A percentile compares a stretch with the other conserved stretches of the same genome.
phyloP scores from a whole-genome alignment of 306 rosid genomes.

The Mucuna pruriens region DNA sequence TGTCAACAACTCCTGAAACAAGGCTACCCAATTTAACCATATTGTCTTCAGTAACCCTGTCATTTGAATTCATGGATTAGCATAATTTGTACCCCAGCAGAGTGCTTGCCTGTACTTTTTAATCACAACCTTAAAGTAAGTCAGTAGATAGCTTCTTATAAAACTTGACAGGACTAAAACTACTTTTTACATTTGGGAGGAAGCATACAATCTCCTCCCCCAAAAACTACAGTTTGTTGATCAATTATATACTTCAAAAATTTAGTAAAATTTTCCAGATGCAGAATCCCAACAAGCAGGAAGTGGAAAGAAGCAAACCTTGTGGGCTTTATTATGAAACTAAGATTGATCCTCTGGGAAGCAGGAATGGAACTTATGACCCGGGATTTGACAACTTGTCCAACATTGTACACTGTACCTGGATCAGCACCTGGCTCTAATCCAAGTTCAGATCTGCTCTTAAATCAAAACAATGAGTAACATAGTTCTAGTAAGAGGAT shows the following conservation, averaged over 20 bases:
- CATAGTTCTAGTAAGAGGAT: conserved; percentile 1
- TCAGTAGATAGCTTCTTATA: conserved; percentile 13
- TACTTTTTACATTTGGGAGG: not conserved
- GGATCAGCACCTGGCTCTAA: conserved; percentile 85
- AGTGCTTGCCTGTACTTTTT: conserved; percentile 14
- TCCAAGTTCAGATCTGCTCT: conserved; percentile 86
- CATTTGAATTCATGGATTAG: conserved; percentile 44
- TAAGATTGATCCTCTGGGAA: conserved; percentile 84
- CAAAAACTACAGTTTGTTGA: not conserved
- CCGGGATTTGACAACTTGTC: conserved; percentile 93
- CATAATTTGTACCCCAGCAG: not conserved
- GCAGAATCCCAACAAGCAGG: conserved; percentile 11
- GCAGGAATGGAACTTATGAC: conserved; percentile 64
- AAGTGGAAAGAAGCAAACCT: conserved; percentile 58
- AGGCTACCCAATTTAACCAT: conserved; percentile 66
- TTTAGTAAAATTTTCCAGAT: not conserved
- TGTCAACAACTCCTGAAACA: conserved; percentile 87
- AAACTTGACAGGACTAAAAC: conserved; percentile 5
- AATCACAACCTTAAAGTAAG: conserved; percentile 9
- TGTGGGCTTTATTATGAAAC: conserved; percentile 78
- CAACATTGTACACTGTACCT: conserved; percentile 71
- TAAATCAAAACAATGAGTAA: conserved; percentile 41
- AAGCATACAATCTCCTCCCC: not conserved
- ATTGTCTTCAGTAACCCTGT: conserved; percentile 82
- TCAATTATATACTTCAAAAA: conserved; percentile 10